Evolutionary conservation across 768 basidiomycete genomes (phyloP).

Genomic region (Leccinum rimulosum): DNA sequence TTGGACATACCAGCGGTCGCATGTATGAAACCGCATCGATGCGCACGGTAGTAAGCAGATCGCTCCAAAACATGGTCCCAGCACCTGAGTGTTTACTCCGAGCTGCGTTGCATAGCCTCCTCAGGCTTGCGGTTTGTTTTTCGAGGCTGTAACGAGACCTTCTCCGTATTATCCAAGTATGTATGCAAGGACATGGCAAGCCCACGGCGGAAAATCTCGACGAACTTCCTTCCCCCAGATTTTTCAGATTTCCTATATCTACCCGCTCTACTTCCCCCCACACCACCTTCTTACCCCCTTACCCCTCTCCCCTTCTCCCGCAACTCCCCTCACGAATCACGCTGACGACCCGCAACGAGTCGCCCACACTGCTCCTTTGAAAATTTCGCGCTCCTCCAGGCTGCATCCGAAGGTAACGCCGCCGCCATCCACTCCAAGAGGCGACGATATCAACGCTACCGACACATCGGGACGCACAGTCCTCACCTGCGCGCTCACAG

Average conservation of each 20-base stretch:
- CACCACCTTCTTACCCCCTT: no score
- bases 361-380: conserved; percentile 39
- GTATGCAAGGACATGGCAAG: conserved; percentile 17
- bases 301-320: conserved; percentile 1
- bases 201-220: background rate
- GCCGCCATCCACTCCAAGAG: conserved; percentile 52
- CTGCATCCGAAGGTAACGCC: conserved; percentile 56
- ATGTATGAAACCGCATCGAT: no score
- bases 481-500: conserved; percentile 68
- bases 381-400: conserved; percentile 47
- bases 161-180: conserved; percentile 30
- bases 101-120: no score
- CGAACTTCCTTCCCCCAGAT: conserved; percentile 2
- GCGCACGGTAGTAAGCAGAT: no score
- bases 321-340: conserved; percentile 27
- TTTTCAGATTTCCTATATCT: conserved; percentile 13
- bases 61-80: no score
- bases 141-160: conserved; percentile 27
- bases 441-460: conserved; percentile 67
- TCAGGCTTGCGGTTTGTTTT: no score
- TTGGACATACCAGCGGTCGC: no score
- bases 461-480: conserved; percentile 61
- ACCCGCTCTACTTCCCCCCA: conserved; percentile 9
- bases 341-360: conserved; percentile 32
- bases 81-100: no score